phyloP scores from a whole-genome alignment of 345 rosid genomes.

The Rhizophora apiculata region DNA sequence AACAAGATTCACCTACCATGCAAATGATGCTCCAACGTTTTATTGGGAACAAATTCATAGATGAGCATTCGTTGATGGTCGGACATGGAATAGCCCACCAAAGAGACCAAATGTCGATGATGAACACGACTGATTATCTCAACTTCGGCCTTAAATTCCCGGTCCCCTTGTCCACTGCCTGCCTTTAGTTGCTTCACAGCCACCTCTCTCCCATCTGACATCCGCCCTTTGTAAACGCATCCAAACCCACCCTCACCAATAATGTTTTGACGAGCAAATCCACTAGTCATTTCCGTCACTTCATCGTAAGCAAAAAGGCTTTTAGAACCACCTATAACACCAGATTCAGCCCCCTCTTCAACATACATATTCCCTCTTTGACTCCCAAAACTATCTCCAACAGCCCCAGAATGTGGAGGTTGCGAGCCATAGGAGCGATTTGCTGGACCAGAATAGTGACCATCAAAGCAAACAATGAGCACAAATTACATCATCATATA shows the following conservation, averaged over 20 bases:
- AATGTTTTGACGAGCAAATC: slow-evolving; percentile 62
- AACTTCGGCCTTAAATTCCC: slow-evolving; percentile 37
- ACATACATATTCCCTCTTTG: neutral
- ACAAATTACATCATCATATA: neutral
- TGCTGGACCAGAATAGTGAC: slow-evolving; percentile 41
- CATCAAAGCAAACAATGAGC: slow-evolving; percentile 26
- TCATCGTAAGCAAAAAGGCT: slow-evolving; percentile 67
- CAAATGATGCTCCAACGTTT: slow-evolving; percentile 90
- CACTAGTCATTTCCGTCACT: slow-evolving; percentile 76
- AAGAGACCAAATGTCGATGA: slow-evolving; percentile 87
- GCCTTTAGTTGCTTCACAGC: slow-evolving; percentile 94
- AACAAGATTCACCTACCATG: slow-evolving; percentile 44
- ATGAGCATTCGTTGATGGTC: slow-evolving; percentile 69
- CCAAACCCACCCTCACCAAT: slow-evolving; percentile 98
- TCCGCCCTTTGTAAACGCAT: slow-evolving; percentile 66
- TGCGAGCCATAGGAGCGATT: slow-evolving; percentile 44
- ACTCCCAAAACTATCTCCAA: slow-evolving; percentile 49
- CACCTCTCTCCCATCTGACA: slow-evolving; percentile 52
- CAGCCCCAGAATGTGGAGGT: slow-evolving; percentile 17
- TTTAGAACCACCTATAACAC: slow-evolving; percentile 44
- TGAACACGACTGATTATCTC: slow-evolving; percentile 91
- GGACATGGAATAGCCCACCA: slow-evolving; percentile 78
- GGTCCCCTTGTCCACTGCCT: slow-evolving; percentile 96
- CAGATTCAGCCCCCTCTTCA: slow-evolving; percentile 49
- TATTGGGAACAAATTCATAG: slow-evolving; percentile 24